Evolutionary conservation across 108 stramenopile species (phyloP), one percentile per base, ranked within the genome.

Genomic region (Pinguiococcus pyrenoidosus): DNA sequence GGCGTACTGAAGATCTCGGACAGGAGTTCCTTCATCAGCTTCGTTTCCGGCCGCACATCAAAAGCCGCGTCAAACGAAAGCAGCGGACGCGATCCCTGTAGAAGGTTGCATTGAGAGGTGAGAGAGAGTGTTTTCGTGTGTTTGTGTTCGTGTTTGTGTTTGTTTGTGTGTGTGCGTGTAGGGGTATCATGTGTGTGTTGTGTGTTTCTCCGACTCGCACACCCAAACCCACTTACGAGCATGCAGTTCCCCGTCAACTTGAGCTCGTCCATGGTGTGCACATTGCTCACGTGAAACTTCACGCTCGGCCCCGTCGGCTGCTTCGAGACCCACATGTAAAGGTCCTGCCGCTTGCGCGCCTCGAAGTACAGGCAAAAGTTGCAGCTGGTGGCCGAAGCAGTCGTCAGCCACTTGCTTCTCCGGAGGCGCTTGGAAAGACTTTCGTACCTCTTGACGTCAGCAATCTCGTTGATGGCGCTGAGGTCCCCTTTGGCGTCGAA

Each of bases 191-290:
- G n/a, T n/a, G n/a, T n/a, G n/a, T n/a, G n/a, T n/a, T n/a, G n/a
- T n/a, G n/a, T n/a, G n/a, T n/a, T n/a, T n/a, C n/a, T n/a, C n/a
- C n/a, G n/a, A n/a, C n/a, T n/a, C n/a, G n/a, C n/a, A n/a, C n/a
- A n/a, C n/a, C n/a, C n/a, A n/a, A n/a, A n/a, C n/a, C n/a, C n/a
- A n/a, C n/a, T n/a, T n/a, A n/a, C 67, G 20, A 66, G 58, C 64
- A 68, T 66, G 62, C 89, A 90, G 61, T 99, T 99, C 7, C 97
- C 97, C 17, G 93, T 93, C 23, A 99, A 63, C 49, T 79, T 75
- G 21, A 99, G 76, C 68, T 99, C 97, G 70, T 99, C 97, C 94
- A 99, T 94, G 34, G 97, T 99, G 66, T 99, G 97, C 39, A 94
- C 78, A 70, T 99, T 99, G 16, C 83, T 68, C 1, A 99, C 72